Conservation (phyloP, 148 eudicot species). For the Silene latifolia region DNA sequence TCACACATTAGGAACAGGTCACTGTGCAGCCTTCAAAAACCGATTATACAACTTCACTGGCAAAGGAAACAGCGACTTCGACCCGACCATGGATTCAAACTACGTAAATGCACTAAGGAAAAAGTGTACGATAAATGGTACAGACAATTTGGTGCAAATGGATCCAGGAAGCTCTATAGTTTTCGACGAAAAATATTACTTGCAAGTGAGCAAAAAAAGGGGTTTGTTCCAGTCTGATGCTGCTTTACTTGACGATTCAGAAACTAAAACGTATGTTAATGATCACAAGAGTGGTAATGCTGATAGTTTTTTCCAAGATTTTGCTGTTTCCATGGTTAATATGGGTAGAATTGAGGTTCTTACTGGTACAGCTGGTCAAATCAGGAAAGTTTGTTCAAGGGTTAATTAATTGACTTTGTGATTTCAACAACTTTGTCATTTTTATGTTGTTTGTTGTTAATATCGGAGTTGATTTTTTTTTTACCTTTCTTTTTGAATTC, state of each 20-base stretch:
- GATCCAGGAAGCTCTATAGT: constrained; percentile 38
- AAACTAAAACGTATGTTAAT: constrained; percentile 27
- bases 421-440: not conserved
- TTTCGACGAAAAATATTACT: constrained; percentile 40
- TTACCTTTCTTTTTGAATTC: not conserved
- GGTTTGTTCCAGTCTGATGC: constrained; percentile 61
- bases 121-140: constrained; percentile 27
- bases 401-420: constrained; percentile 11
- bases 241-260: constrained; percentile 35
- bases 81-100: constrained; percentile 38
- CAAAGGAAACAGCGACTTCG: constrained; percentile 38
- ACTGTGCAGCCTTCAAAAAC: constrained; percentile 31
- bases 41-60: constrained; percentile 66
- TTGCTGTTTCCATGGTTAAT: constrained; percentile 31
- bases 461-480: not conserved
- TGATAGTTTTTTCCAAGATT: constrained; percentile 32
- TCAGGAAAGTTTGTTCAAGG: constrained; percentile 31
- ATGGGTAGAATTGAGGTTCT: constrained; percentile 38
- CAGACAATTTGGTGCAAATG: constrained; percentile 40
- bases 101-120: constrained; percentile 36
- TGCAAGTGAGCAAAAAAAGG: constrained; percentile 17
- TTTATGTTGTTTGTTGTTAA: not conserved
- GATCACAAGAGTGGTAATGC: constrained; percentile 16
- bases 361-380: constrained; percentile 33
- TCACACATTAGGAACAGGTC: constrained; percentile 55